phyloP scores from a whole-genome alignment of 2,329 filamentous ascomycete species.

The Penicillium vulpinum region DNA sequence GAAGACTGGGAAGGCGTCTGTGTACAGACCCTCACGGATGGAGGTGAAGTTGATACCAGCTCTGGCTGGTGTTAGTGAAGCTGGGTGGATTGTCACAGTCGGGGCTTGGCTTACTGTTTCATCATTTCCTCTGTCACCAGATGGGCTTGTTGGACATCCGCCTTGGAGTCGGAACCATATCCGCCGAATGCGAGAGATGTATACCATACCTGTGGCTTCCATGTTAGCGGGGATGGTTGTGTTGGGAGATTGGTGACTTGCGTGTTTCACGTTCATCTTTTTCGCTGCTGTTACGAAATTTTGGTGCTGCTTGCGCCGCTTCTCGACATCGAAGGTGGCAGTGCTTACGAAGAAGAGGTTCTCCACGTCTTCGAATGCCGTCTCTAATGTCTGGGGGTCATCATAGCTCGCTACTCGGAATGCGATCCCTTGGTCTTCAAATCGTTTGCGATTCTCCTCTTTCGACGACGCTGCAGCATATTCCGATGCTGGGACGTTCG shows the following conservation, averaged over 20 bases:
- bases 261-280: conserved; percentile 52
- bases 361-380: conserved; percentile 54
- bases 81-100: neutral
- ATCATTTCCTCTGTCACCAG: conserved; percentile 59
- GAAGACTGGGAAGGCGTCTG: conserved; percentile 62
- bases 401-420: conserved; percentile 57
- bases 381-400: conserved; percentile 46
- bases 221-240: conserved; percentile 38
- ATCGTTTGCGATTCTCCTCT: conserved; percentile 41
- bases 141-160: conserved; percentile 61
- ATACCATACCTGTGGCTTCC: conserved; percentile 54
- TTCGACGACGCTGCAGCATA: conserved; percentile 53
- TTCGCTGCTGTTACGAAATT: conserved; percentile 57
- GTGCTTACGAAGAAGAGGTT: conserved; percentile 60
- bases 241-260: conserved; percentile 51
- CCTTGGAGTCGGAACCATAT: conserved; percentile 39
- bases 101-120: conserved; percentile 27
- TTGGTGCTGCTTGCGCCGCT: conserved; percentile 49
- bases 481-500: conserved; percentile 43
- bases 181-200: conserved; percentile 61
- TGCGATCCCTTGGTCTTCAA: conserved; percentile 47
- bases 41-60: conserved; percentile 53
- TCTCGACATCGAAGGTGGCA: conserved; percentile 51
- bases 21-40: conserved; percentile 60
- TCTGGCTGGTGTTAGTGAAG: conserved; percentile 19